Percentiles rank a stretch among this genome's conserved stretches.
Evolutionary conservation across 352 stramenopile species (phyloP).

Genomic region (Globisporangium paddicum): DNA sequence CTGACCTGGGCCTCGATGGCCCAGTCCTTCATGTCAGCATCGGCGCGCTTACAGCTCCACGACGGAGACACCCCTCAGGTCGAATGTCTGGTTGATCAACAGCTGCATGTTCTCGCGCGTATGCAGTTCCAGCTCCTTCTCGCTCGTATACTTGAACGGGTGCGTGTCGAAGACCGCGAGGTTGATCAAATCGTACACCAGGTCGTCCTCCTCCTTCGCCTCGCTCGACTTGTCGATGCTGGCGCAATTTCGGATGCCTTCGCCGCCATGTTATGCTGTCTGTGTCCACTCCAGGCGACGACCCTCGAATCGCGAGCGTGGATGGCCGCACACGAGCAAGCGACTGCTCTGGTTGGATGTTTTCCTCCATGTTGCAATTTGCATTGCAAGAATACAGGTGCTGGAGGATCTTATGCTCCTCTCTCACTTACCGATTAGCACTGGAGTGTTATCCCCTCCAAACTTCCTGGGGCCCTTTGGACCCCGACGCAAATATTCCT

Average conservation of each 20-base stretch:
- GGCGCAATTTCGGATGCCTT: slow-evolving; percentile 83
- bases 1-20: slow-evolving; percentile 93
- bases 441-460: no score
- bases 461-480: no score
- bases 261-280: slow-evolving; percentile 37
- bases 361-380: no score
- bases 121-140: slow-evolving; percentile 89
- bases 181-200: slow-evolving; percentile 89
- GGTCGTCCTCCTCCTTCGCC: slow-evolving; percentile 78
- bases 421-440: no score
- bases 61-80: slow-evolving; percentile 91
- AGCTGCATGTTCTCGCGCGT: slow-evolving; percentile 92
- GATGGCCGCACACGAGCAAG: no score
- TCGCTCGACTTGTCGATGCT: slow-evolving; percentile 50
- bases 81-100: slow-evolving; percentile 91
- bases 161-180: slow-evolving; percentile 88
- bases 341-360: no score
- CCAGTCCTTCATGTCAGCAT: slow-evolving; percentile 89
- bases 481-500: no score
- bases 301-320: no score
- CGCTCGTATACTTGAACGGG: slow-evolving; percentile 71
- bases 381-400: no score
- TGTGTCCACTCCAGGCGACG: no score
- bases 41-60: slow-evolving; percentile 89
- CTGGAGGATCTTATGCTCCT: no score